Percentiles rank a stretch among this genome's conserved stretches.
Evolutionary conservation across 2,329 filamentous ascomycete genomes (phyloP).

Genomic region (Daldinia sp.): DNA sequence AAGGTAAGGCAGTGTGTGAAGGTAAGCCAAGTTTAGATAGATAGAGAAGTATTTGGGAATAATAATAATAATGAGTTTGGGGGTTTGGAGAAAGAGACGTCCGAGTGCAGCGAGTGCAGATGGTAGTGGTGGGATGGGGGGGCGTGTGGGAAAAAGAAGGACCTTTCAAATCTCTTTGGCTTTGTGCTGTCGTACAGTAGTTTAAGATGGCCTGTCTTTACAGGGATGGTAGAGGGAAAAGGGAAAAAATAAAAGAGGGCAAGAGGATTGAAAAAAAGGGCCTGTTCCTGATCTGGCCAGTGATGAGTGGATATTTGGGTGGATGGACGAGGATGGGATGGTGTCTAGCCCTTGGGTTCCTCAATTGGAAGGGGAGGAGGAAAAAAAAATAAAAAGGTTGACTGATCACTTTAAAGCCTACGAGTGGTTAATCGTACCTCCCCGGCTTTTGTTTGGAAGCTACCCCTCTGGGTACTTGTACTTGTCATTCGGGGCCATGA

Average conservation of each 20-base stretch:
- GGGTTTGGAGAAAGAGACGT: conserved; percentile 41
- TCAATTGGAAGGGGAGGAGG: conserved; percentile 27
- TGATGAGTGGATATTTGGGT: conserved; percentile 27
- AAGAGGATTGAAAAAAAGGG: conserved; percentile 33
- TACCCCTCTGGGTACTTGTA: conserved; percentile 31
- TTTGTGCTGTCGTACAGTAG: conserved; percentile 33
- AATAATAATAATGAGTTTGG: conserved; percentile 39
- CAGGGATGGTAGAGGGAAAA: conserved; percentile 27
- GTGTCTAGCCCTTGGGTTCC: conserved; percentile 37
- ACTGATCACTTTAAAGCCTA: conserved; percentile 37
- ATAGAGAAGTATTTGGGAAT: conserved; percentile 37
- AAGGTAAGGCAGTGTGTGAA: conserved; percentile 15
- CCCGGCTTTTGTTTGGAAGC: conserved; percentile 23
- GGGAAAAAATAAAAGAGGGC: conserved; percentile 20
- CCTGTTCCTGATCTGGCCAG: conserved; percentile 44
- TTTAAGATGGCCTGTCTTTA: conserved; percentile 20
- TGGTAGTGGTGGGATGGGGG: conserved; percentile 31
- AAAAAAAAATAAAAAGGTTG: conserved; percentile 14
- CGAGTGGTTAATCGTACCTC: conserved; percentile 37
- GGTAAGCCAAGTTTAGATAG: neutral
- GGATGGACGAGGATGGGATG: conserved; percentile 30
- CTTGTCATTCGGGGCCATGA: conserved; percentile 22
- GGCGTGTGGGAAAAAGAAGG: conserved; percentile 32
- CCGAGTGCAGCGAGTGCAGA: conserved; percentile 24
- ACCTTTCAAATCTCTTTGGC: conserved; percentile 41